Evolutionary conservation across 1,284 basidiomycete species (phyloP).

Genomic region (Vanrija pseudolonga): DNA sequence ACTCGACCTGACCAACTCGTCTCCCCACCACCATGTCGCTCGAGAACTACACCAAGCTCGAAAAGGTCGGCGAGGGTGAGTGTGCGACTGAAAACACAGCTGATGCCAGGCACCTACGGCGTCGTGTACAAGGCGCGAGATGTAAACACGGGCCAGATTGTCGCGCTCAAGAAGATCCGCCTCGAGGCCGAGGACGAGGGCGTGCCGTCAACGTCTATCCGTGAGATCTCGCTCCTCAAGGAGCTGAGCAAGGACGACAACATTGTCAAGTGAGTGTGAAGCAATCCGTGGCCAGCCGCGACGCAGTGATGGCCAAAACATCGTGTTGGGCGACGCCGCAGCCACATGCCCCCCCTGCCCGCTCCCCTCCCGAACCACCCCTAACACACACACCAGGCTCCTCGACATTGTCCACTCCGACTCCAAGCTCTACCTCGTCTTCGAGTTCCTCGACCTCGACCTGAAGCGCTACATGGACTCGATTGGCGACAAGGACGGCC

Average conservation of each 20-base stretch:
- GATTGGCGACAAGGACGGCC: slow-evolving; percentile 89
- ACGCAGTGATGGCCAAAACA: neutral
- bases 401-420: slow-evolving; percentile 99
- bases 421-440: slow-evolving; percentile 96
- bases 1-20: neutral
- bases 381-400: slow-evolving; percentile 60
- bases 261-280: slow-evolving; percentile 63
- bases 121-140: slow-evolving; percentile 95
- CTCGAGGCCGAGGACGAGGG: slow-evolving; percentile 93
- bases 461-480: slow-evolving; percentile 99
- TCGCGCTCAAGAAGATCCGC: slow-evolving; percentile 96
- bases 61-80: slow-evolving; percentile 67
- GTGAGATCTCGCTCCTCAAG: slow-evolving; percentile 94
- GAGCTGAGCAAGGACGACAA: slow-evolving; percentile 88
- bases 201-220: slow-evolving; percentile 93
- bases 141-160: slow-evolving; percentile 68
- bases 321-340: neutral
- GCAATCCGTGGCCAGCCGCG: neutral
- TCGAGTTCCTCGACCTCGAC: slow-evolving; percentile 98
- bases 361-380: neutral
- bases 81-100: neutral
- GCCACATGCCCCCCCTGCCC: no score
- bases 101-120: slow-evolving; percentile 82
- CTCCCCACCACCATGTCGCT: slow-evolving; percentile 35
- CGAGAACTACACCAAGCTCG: slow-evolving; percentile 62